Base-by-base conservation (phyloP, 1,284 basidiomycete species). In the Agaricales sp. region DNA sequence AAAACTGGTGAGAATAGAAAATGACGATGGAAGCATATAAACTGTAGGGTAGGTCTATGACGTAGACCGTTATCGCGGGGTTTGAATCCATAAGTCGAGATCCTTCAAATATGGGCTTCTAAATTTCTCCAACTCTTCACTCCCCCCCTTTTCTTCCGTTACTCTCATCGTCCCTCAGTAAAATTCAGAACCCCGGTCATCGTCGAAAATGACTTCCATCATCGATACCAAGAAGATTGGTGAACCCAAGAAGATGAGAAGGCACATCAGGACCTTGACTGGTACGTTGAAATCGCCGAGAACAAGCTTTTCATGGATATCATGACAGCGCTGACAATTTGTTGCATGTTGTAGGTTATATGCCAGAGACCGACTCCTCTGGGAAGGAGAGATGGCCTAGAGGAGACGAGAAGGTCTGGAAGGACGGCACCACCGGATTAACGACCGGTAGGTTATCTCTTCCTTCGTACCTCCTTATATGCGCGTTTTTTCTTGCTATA, bases 311-410 rank as follows among this genome's bases (percentile, higher is more conserved):
- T 24, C 23, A 8, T 51, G 6, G 45, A 45, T 20, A 30, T 46
- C 16, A n/a, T n/a, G n/a, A n/a, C n/a, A n/a, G n/a, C n/a, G n/a
- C n/a, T n/a, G n/a, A n/a, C n/a, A n/a, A n/a, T n/a, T n/a, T n/a
- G 18, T 21, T 44, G 43, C 3, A 22, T 25, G 25, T 50, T 51
- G 48, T 25, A 88, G 87, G 83, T 18, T 88, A 86, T 58, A 64
- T 80, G 4, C 82, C 86, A 3, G 87, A 89, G 59, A 77, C 77
- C 38, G 87, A 89, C 53, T 78, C 74, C 11, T 62, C 71, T 41
- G 87, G 84, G 35, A 82, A 87, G 58, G 85, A 89, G 60, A 83
- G 83, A 62, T 92, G 89, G 87, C 89, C 89, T 22, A 72, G 77
- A 54, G 91, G 91, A 35, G 87, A 93, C 38, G 87, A 92, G 62